A percentile compares a stretch with the other conserved stretches of the same genome.
Evolutionary conservation across 441 rosid genomes (phyloP).

Genomic region (Populus hybrid): DNA sequence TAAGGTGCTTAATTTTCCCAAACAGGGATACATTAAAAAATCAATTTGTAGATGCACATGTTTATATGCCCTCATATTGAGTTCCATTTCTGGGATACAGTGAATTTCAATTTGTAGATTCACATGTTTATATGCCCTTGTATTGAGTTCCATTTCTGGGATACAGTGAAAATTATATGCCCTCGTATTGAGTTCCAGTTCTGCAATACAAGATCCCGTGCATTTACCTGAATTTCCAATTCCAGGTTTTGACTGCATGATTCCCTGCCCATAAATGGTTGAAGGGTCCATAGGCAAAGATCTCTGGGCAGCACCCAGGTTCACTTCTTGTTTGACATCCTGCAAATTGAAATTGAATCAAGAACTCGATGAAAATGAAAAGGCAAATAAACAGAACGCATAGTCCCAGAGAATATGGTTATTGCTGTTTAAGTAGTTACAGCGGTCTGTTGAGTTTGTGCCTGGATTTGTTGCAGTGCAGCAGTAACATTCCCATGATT

Average conservation of each 20-base stretch:
- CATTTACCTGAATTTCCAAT: conserved; percentile 44
- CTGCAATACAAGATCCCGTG: conserved; percentile 2
- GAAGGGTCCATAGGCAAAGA: conserved; percentile 53
- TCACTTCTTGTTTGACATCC: conserved; percentile 57
- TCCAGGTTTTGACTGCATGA: conserved; percentile 61
- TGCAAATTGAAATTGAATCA: conserved; percentile 23
- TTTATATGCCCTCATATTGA: not conserved
- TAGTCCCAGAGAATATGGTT: not conserved
- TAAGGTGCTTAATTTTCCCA: too few relatives aligned
- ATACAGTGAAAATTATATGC: too few relatives aligned
- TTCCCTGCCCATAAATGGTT: conserved; percentile 58
- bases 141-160: not conserved
- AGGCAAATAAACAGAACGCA: not conserved
- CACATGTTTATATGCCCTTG: too few relatives aligned
- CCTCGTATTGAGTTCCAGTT: not conserved
- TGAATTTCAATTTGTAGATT: too few relatives aligned
- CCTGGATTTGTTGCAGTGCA: conserved; percentile 57
- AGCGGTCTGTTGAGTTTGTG: conserved; percentile 31
- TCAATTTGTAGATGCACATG: too few relatives aligned
- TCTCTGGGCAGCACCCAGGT: conserved; percentile 41
- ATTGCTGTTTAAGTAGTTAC: conserved; percentile 29
- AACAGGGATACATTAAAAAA: too few relatives aligned
- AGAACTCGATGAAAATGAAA: conserved; percentile 8
- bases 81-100: conserved; percentile 16
- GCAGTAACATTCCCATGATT: conserved; percentile 48